These are phyloP conservation scores for Fusarium domesticum DNA, from an alignment of 2,329 filamentous ascomycete species.

Conservation along the genomic window DNA sequence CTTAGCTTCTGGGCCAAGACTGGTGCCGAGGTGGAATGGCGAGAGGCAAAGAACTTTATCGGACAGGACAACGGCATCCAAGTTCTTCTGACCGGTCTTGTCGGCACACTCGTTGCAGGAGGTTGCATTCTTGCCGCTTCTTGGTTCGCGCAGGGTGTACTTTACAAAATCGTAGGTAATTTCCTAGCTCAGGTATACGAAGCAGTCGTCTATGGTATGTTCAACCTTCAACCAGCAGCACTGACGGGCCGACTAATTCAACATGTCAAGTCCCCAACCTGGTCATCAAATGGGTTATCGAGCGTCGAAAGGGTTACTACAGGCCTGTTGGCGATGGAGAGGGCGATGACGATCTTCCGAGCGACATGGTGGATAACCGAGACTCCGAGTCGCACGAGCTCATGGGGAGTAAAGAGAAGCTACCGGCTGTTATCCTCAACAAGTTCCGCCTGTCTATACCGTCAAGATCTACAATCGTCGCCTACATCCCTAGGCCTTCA, in stretches of 20 bases:
- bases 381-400: background rate
- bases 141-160: slow-evolving; percentile 17
- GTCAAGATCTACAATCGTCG: background rate
- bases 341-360: background rate
- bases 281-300: background rate
- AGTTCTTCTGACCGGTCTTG: slow-evolving; percentile 26
- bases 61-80: slow-evolving; percentile 27
- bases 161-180: slow-evolving; percentile 9
- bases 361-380: background rate
- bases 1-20: slow-evolving; percentile 28
- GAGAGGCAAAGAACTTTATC: slow-evolving; percentile 17
- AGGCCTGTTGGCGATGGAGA: background rate
- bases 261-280: background rate
- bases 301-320: slow-evolving; percentile 1
- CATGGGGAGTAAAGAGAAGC: background rate
- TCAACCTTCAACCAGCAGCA: background rate
- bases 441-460: slow-evolving; percentile 1
- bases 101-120: slow-evolving; percentile 17
- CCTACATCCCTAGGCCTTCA: background rate
- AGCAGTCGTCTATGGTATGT: background rate
- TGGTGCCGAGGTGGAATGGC: slow-evolving; percentile 28
- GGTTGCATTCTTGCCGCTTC: slow-evolving; percentile 16
- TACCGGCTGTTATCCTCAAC: background rate
- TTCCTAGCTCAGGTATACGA: background rate
- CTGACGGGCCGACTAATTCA: background rate